These are phyloP conservation scores for Wallacemonas sp. DNA, from an alignment of 208 protist genomes.

Conservation along the genomic window DNA sequence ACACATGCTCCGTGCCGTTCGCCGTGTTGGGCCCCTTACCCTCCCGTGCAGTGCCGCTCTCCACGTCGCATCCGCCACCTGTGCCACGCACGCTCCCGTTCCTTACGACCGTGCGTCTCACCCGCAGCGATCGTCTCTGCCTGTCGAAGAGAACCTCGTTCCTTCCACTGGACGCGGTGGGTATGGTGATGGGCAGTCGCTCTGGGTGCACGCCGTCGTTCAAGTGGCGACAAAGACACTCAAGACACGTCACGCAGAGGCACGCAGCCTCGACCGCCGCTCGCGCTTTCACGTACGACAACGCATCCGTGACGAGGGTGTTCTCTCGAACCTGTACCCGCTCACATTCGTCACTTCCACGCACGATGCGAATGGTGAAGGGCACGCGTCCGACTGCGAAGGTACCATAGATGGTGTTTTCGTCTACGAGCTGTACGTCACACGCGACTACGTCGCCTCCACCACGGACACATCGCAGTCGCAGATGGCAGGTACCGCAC, in stretches of 20 bases:
- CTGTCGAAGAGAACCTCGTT: too few species aligned
- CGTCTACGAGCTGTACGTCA: constrained; percentile 79
- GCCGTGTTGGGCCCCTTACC: too few species aligned
- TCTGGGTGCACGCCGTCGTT: constrained; percentile 53
- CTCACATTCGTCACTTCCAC: constrained; percentile 40
- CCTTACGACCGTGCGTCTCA: too few species aligned
- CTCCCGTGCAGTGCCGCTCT: too few species aligned
- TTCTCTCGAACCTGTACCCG: constrained; percentile 77
- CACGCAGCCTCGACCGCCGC: constrained; percentile 60
- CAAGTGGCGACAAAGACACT: constrained; percentile 39
- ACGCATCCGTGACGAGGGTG: constrained; percentile 69
- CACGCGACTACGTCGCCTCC: constrained; percentile 23
- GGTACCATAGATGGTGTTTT: constrained; percentile 36
- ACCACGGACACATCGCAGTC: neutral
- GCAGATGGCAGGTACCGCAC: neutral
- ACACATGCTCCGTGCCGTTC: too few species aligned
- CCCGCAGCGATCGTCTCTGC: too few species aligned
- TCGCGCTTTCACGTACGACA: constrained; percentile 56
- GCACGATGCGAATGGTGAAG: too few species aligned
- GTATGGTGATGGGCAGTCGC: constrained; percentile 21
- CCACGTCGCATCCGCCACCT: too few species aligned
- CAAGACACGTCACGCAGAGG: constrained; percentile 45
- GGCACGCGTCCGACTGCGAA: neutral
- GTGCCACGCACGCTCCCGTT: too few species aligned
- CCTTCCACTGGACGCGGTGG: too few species aligned